Evolutionary conservation across 257 asterid species (phyloP).

Genomic region (Prunella vulgaris): DNA sequence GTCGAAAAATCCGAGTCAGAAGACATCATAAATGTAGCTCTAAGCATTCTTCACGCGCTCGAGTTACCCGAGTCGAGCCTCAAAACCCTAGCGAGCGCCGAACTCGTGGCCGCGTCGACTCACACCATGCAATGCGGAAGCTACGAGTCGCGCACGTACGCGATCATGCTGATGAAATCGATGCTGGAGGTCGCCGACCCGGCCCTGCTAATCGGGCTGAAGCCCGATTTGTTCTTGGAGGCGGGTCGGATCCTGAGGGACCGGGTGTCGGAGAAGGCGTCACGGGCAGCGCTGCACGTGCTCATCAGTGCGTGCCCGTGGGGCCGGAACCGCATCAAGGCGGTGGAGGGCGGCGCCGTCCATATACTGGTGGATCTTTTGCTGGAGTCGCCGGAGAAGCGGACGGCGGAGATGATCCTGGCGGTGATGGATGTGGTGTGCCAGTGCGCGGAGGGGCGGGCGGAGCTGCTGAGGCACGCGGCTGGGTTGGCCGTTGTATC

Average conservation of each 20-base stretch:
- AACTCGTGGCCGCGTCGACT: slow-evolving; percentile 41
- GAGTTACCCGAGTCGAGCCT: slow-evolving; percentile 51
- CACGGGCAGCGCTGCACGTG: slow-evolving; percentile 41
- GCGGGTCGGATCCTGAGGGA: slow-evolving; percentile 38
- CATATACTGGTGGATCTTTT: slow-evolving; percentile 42
- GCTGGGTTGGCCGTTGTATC: slow-evolving; percentile 81
- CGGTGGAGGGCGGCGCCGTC: slow-evolving; percentile 52
- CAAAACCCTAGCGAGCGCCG: slow-evolving; percentile 26
- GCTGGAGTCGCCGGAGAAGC: slow-evolving; percentile 37
- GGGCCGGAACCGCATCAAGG: slow-evolving; percentile 58
- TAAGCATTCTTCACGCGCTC: slow-evolving; percentile 45
- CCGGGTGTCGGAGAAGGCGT: slow-evolving; percentile 40
- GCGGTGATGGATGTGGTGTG: slow-evolving; percentile 49
- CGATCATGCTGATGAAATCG: slow-evolving; percentile 43
- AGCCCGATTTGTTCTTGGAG: slow-evolving; percentile 38
- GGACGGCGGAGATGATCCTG: slow-evolving; percentile 48
- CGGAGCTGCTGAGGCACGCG: slow-evolving; percentile 57
- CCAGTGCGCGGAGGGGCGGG: slow-evolving; percentile 86
- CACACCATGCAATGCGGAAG: slow-evolving; percentile 47
- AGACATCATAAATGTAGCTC: no score
- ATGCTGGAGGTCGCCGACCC: slow-evolving; percentile 44
- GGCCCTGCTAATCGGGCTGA: slow-evolving; percentile 15
- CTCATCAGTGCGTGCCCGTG: slow-evolving; percentile 39
- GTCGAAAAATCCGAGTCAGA: slow-evolving; percentile 16
- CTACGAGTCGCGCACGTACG: slow-evolving; percentile 59